Percentiles rank a stretch among this genome's conserved stretches.
Conservation (phyloP, 176 grass and related monocot species). For the Hordeum vulgare region DNA sequence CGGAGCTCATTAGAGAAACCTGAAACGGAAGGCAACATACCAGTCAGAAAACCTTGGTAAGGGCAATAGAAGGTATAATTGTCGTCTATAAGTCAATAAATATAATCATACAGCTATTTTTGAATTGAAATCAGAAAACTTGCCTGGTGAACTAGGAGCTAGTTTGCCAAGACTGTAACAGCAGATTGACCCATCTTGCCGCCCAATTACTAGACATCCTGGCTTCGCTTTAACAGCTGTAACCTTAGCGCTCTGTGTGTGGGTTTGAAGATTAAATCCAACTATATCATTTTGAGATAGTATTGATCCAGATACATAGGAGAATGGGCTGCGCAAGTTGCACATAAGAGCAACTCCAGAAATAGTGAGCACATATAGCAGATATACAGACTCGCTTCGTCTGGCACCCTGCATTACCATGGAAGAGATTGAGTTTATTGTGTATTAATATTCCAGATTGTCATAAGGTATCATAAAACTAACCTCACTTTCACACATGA, state of each 20-base stretch:
- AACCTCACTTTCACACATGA: slow-evolving; percentile 69
- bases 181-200: slow-evolving; percentile 75
- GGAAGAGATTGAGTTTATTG: background rate
- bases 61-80: background rate
- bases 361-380: slow-evolving; percentile 61
- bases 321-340: slow-evolving; percentile 52
- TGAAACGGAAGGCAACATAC: slow-evolving; percentile 22
- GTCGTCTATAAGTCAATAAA: background rate
- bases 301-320: slow-evolving; percentile 74
- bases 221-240: slow-evolving; percentile 62
- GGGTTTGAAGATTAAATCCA: slow-evolving; percentile 66
- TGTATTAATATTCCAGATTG: slow-evolving; percentile 1
- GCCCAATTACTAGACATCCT: slow-evolving; percentile 68
- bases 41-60: slow-evolving; percentile 20
- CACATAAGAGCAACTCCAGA: slow-evolving; percentile 74
- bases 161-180: slow-evolving; percentile 81
- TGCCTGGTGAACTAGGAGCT: slow-evolving; percentile 67
- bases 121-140: slow-evolving; percentile 21
- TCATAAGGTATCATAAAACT: slow-evolving; percentile 19
- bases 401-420: slow-evolving; percentile 48
- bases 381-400: slow-evolving; percentile 41
- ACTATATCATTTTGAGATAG: slow-evolving; percentile 49
- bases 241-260: slow-evolving; percentile 51
- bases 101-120: background rate
- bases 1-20: slow-evolving; percentile 79